Evolutionary conservation across 768 basidiomycete genomes (phyloP).

Genomic region (Rhizopogon vesiculosus): DNA sequence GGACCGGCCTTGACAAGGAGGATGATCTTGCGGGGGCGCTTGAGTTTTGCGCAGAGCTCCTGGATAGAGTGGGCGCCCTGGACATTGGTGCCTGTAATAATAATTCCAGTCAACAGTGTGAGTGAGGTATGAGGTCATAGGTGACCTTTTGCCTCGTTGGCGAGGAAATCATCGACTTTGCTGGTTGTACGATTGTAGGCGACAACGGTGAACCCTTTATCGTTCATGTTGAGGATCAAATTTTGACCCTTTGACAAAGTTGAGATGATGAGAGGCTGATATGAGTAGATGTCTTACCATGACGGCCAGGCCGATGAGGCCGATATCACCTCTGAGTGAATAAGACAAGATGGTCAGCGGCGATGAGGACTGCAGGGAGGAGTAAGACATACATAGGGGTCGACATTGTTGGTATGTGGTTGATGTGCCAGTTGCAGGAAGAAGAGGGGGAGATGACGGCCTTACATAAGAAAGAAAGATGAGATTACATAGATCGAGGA

Average conservation of each 20-base stretch:
- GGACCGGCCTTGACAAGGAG: slow-evolving; percentile 97
- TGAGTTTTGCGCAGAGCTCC: slow-evolving; percentile 90
- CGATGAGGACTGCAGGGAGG: slow-evolving; percentile 8
- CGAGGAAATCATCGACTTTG: slow-evolving; percentile 95
- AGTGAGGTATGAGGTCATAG: slow-evolving; percentile 23
- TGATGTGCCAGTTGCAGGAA: slow-evolving; percentile 28
- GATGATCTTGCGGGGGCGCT: slow-evolving; percentile 93
- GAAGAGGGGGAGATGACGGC: slow-evolving; percentile 27
- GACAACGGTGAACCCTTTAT: slow-evolving; percentile 97
- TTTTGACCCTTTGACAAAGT: slow-evolving; percentile 75
- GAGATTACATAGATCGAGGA: slow-evolving; percentile 16
- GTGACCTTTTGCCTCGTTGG: slow-evolving; percentile 95
- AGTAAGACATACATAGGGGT: slow-evolving; percentile 42
- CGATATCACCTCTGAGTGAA: slow-evolving; percentile 81
- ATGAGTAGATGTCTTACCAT: slow-evolving; percentile 59
- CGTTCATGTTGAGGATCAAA: slow-evolving; percentile 97
- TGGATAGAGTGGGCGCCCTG: slow-evolving; percentile 92
- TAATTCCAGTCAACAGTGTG: slow-evolving; percentile 14
- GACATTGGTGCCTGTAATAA: slow-evolving; percentile 77
- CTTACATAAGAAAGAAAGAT: slow-evolving; percentile 26
- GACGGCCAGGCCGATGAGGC: slow-evolving; percentile 97
- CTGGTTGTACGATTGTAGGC: slow-evolving; percentile 96
- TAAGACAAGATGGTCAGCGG: slow-evolving; percentile 16
- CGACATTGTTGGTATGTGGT: slow-evolving; percentile 34
- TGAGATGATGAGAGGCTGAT: slow-evolving; percentile 8